phyloP scores from a whole-genome alignment of 106 monocot genomes.

The Allium fistulosum region DNA sequence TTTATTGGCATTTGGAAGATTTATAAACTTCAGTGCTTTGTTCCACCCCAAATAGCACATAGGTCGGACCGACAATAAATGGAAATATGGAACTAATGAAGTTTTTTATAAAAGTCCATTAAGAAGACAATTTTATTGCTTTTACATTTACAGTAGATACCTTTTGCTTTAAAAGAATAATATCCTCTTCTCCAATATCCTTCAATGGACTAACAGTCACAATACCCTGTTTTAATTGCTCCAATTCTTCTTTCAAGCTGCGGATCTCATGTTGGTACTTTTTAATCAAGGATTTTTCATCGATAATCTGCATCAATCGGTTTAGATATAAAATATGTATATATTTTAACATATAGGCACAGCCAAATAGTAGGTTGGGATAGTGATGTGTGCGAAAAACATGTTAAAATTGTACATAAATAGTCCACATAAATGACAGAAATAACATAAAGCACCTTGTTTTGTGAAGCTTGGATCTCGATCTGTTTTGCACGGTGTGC shows the following conservation, averaged over 20 bases:
- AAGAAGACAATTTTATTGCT: too few relatives aligned
- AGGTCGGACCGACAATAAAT: too few relatives aligned
- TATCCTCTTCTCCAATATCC: conserved; percentile 59
- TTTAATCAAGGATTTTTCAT: conserved; percentile 90
- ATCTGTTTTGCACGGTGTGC: conserved; percentile 86
- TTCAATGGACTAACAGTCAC: conserved; percentile 38
- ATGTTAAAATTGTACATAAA: too few relatives aligned
- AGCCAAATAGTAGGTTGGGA: too few relatives aligned
- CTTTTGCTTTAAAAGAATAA: conserved; percentile 85
- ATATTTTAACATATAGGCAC: too few relatives aligned
- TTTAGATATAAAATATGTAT: not conserved
- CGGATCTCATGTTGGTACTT: conserved; percentile 91
- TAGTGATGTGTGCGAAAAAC: too few relatives aligned
- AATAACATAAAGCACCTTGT: conserved; percentile 37
- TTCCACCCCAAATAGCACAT: too few relatives aligned
- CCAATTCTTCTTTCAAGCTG: conserved; percentile 78
- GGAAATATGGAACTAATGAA: too few relatives aligned
- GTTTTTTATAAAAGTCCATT: too few relatives aligned
- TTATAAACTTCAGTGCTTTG: too few relatives aligned
- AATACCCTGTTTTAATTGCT: conserved; percentile 68
- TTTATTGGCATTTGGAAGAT: too few relatives aligned
- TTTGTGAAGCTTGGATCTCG: conserved; percentile 93
- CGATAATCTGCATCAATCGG: conserved; percentile 57
- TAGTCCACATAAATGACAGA: too few relatives aligned
- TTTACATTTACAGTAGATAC: conserved; percentile 13